Evolutionary conservation across 805 yeast genomes (phyloP).

Genomic region (Yamadazyma akitaensis): DNA sequence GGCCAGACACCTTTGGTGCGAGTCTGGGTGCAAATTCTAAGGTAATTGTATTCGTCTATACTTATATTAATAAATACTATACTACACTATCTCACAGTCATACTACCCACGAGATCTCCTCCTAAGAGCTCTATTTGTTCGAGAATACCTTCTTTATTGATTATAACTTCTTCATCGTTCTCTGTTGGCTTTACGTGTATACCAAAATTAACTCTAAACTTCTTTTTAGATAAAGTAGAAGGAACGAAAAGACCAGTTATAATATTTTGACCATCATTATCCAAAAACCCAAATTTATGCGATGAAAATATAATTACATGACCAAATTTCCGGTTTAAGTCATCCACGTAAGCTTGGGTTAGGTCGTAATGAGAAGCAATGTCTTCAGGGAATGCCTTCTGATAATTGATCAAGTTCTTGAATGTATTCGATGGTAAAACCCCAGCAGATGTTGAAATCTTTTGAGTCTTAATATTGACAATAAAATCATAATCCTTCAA

Average conservation of each 20-base stretch:
- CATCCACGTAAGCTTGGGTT: conserved; percentile 54
- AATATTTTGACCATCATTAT: conserved; percentile 53
- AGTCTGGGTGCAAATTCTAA: neutral
- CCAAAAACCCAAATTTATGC: conserved; percentile 51
- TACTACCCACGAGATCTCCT: conserved; percentile 49
- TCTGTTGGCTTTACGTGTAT: conserved; percentile 65
- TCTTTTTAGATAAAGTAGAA: conserved; percentile 50
- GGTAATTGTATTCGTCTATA: neutral
- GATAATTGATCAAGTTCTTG: conserved; percentile 54
- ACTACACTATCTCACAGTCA: conserved; percentile 5
- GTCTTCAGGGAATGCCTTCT: conserved; percentile 43
- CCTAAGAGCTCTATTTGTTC: conserved; percentile 69
- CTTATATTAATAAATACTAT: conserved; percentile 3
- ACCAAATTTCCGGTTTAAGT: conserved; percentile 60
- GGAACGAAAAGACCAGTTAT: conserved; percentile 85
- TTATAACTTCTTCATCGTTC: conserved; percentile 50
- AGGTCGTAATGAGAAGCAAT: conserved; percentile 57
- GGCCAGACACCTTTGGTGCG: neutral
- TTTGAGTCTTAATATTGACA: conserved; percentile 51
- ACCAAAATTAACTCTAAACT: conserved; percentile 78
- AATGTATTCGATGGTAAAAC: conserved; percentile 50
- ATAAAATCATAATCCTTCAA: conserved; percentile 81
- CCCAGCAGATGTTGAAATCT: conserved; percentile 51
- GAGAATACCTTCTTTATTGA: conserved; percentile 71
- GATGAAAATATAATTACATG: conserved; percentile 70